phyloP scores from a whole-genome alignment of 2,329 filamentous ascomycete species.

The Blumeriella jaapii region DNA sequence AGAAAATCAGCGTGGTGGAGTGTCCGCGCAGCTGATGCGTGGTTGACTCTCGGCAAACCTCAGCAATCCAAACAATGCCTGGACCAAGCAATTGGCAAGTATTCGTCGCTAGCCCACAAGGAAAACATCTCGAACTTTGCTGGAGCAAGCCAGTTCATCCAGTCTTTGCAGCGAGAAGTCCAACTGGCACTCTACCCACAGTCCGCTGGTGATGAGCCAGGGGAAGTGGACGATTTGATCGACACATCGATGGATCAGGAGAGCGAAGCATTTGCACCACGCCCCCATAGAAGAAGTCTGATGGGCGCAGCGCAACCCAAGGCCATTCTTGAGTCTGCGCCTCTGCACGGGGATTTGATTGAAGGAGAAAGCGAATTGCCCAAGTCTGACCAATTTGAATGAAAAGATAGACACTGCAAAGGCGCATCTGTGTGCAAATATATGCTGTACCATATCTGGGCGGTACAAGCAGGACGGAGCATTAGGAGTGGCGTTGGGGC shows the following conservation, averaged over 20 bases:
- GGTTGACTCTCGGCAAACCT: conserved; percentile 66
- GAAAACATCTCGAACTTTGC: conserved; percentile 41
- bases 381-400: conserved; percentile 19
- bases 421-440: conserved; percentile 11
- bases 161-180: conserved; percentile 34
- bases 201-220: conserved; percentile 19
- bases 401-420: conserved; percentile 6
- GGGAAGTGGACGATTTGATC: conserved; percentile 25
- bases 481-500: conserved; percentile 23
- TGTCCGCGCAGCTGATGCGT: conserved; percentile 70
- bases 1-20: conserved; percentile 89
- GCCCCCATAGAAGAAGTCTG: conserved; percentile 43
- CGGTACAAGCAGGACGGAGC: conserved; percentile 16
- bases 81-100: conserved; percentile 51
- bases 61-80: conserved; percentile 70
- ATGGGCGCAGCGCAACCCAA: conserved; percentile 33
- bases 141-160: conserved; percentile 40
- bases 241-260: conserved; percentile 34
- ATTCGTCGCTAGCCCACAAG: conserved; percentile 37
- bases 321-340: conserved; percentile 38
- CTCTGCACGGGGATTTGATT: conserved; percentile 27
- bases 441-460: conserved; percentile 16
- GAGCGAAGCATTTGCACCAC: conserved; percentile 44
- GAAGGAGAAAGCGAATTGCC: conserved; percentile 12
- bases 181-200: conserved; percentile 25